Conservation (phyloP, 2,329 filamentous ascomycete genomes). For the Cercospora berteroae region DNA sequence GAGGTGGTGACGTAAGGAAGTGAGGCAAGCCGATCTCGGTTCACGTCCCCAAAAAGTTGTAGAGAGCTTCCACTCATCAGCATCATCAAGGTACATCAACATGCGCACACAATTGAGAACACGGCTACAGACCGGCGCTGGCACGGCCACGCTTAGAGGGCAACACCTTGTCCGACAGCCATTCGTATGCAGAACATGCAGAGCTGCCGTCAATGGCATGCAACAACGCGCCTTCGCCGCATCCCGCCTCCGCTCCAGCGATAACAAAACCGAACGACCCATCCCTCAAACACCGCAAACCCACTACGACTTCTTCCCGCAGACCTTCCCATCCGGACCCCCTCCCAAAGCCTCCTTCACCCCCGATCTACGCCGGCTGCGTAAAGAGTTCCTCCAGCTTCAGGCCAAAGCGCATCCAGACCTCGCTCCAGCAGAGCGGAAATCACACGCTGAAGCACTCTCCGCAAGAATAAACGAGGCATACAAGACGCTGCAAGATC, state of each 20-base stretch:
- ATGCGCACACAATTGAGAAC: not conserved
- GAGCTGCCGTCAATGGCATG: constrained; percentile 5
- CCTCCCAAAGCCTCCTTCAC: constrained; percentile 75
- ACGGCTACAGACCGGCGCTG: not conserved
- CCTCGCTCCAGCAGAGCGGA: constrained; percentile 51
- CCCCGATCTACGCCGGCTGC: constrained; percentile 68
- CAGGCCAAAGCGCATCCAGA: constrained; percentile 78
- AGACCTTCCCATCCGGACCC: constrained; percentile 71
- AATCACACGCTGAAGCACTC: constrained; percentile 68
- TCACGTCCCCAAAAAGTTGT: not conserved
- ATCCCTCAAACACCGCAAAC: constrained; percentile 45
- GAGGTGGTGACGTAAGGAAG: not conserved
- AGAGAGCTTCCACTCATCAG: not conserved
- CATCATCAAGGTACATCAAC: not conserved
- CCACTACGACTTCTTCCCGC: constrained; percentile 86
- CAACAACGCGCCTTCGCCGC: not conserved
- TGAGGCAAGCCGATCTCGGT: not conserved
- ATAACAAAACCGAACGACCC: constrained; percentile 3
- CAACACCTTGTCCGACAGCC: constrained; percentile 5
- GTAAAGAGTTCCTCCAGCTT: constrained; percentile 80
- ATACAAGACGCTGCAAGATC: constrained; percentile 78
- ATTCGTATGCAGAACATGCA: constrained; percentile 26
- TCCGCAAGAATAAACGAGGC: constrained; percentile 86
- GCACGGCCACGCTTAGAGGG: not conserved
- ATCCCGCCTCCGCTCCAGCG: not conserved